These are phyloP conservation scores for Parastagonospora avenae DNA, from an alignment of 2,329 filamentous ascomycete genomes.

Conservation along the genomic window DNA sequence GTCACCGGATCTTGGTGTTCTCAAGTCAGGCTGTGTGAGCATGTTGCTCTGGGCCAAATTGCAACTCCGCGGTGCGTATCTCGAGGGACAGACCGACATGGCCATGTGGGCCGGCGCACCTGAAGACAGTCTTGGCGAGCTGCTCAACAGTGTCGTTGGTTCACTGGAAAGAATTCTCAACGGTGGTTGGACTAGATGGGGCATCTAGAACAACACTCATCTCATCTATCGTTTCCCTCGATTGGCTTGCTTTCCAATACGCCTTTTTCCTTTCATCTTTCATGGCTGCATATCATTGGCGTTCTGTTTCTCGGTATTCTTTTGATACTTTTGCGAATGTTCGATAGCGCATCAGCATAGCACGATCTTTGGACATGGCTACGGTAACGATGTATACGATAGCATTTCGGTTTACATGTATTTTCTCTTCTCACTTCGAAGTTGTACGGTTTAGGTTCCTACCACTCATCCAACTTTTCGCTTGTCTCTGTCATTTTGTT, in stretches of 20 bases:
- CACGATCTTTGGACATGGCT: constrained; percentile 8
- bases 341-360: constrained; percentile 39
- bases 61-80: constrained; percentile 24
- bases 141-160: constrained; percentile 33
- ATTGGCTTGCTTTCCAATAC: neutral
- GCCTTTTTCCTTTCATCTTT: neutral
- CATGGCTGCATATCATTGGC: constrained; percentile 1
- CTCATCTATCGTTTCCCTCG: constrained; percentile 1
- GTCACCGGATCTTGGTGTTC: constrained; percentile 25
- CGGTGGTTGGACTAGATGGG: constrained; percentile 38
- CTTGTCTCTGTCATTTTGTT: too few relatives aligned
- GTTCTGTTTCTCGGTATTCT: constrained; percentile 5
- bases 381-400: neutral
- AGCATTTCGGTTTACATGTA: neutral
- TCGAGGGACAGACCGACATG: constrained; percentile 20
- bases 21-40: constrained; percentile 36
- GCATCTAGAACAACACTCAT: constrained; percentile 21
- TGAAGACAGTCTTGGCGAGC: constrained; percentile 33
- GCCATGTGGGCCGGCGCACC: constrained; percentile 13
- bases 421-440: neutral
- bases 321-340: constrained; percentile 19
- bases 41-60: constrained; percentile 42
- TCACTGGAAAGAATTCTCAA: constrained; percentile 38
- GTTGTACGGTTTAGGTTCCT: neutral
- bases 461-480: neutral